Percentiles rank a stretch among this genome's conserved stretches.
Conservation (phyloP, 148 eudicot genomes). For the Nepenthes gracilis region DNA sequence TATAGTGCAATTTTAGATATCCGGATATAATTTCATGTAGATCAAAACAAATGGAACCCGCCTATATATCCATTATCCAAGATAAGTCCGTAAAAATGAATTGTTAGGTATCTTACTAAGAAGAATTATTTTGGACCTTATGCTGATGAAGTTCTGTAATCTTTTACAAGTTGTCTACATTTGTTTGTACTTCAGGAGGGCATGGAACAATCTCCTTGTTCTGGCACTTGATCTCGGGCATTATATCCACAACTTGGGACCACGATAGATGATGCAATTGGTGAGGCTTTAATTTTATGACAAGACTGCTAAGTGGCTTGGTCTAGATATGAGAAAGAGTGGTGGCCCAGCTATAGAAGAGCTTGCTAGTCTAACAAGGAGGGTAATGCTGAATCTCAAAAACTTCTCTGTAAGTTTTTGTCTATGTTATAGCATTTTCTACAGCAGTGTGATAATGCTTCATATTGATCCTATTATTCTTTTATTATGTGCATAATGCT, state of each 20-base stretch:
- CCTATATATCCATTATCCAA: no score
- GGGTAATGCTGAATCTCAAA: slow-evolving; percentile 66
- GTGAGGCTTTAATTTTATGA: slow-evolving; percentile 99
- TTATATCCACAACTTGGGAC: slow-evolving; percentile 93
- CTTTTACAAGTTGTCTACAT: not conserved
- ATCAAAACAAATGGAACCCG: no score
- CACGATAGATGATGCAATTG: slow-evolving; percentile 93
- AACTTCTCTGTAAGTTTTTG: slow-evolving; percentile 44
- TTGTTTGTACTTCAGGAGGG: slow-evolving; percentile 47
- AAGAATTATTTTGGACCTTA: not conserved
- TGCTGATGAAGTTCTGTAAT: not conserved
- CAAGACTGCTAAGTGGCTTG: slow-evolving; percentile 97
- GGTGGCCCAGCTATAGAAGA: slow-evolving; percentile 97
- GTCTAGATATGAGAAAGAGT: slow-evolving; percentile 87
- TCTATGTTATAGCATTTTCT: not conserved
- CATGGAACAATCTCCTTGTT: slow-evolving; percentile 88
- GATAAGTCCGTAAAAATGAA: no score
- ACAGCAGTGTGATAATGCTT: not conserved
- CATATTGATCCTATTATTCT: not conserved
- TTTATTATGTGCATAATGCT: not conserved
- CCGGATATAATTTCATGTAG: no score
- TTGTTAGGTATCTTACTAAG: no score
- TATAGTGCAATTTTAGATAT: no score
- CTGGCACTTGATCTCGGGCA: slow-evolving; percentile 86
- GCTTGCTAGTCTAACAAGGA: slow-evolving; percentile 83